phyloP scores from a whole-genome alignment of 2,329 filamentous ascomycete genomes.

The Arthroderma sp. region DNA sequence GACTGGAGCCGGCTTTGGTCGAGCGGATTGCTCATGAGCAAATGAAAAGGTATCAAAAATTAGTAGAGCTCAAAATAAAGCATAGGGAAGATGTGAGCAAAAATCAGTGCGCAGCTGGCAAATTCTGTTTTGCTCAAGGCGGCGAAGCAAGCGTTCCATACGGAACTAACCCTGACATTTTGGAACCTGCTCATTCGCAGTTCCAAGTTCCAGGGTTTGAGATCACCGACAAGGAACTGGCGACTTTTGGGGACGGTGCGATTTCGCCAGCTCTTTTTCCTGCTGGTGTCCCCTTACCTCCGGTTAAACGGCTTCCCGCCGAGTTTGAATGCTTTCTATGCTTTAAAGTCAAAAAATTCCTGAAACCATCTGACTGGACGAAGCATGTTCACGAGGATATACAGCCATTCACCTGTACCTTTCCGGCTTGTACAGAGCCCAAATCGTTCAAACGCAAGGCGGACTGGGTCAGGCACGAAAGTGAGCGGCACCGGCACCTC shows the following conservation, averaged over 20 bases:
- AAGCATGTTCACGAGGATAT: slow-evolving; percentile 93
- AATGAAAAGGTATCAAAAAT: slow-evolving; percentile 60
- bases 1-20: slow-evolving; percentile 53
- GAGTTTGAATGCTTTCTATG: slow-evolving; percentile 85
- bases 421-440: slow-evolving; percentile 64
- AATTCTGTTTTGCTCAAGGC: slow-evolving; percentile 52
- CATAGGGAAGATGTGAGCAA: slow-evolving; percentile 50
- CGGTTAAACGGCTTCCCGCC: slow-evolving; percentile 61
- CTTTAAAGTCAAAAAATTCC: slow-evolving; percentile 70
- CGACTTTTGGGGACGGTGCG: slow-evolving; percentile 51
- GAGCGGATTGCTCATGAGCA: slow-evolving; percentile 77
- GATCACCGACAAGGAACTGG: slow-evolving; percentile 50
- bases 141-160: slow-evolving; percentile 51
- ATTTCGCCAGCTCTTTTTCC: slow-evolving; percentile 66
- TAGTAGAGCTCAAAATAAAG: slow-evolving; percentile 57
- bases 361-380: slow-evolving; percentile 91
- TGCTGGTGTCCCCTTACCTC: slow-evolving; percentile 66
- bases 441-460: slow-evolving; percentile 94
- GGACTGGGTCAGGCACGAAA: slow-evolving; percentile 91
- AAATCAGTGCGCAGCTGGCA: slow-evolving; percentile 45
- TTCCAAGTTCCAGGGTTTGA: slow-evolving; percentile 44
- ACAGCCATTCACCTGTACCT: slow-evolving; percentile 86
- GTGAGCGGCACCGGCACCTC: slow-evolving; percentile 75
- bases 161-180: slow-evolving; percentile 38
- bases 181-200: slow-evolving; percentile 42